These are phyloP conservation scores for Apostasia shenzhenica DNA, from an alignment of 106 monocot genomes.

Conservation along the genomic window DNA sequence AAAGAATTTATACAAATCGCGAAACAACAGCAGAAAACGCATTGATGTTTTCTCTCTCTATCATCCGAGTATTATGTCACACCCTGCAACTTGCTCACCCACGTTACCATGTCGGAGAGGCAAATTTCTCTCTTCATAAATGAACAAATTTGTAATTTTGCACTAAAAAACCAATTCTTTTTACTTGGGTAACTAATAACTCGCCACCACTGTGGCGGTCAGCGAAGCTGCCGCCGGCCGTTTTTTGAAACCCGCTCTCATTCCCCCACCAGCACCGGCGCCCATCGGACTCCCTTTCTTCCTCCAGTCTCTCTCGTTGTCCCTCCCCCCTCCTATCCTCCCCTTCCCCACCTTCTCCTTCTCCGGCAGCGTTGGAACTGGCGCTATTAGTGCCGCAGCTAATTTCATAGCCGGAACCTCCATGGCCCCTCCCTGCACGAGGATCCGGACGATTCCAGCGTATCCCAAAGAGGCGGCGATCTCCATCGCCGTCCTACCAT, in stretches of 20 bases:
- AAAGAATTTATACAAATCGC: too few relatives aligned
- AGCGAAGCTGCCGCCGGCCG: neutral
- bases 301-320: neutral
- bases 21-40: too few relatives aligned
- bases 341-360: constrained; percentile 3
- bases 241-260: neutral
- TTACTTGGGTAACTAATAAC: neutral
- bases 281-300: constrained; percentile 2
- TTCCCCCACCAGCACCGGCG: neutral
- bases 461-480: constrained; percentile 30
- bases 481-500: constrained; percentile 29
- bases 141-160: too few relatives aligned
- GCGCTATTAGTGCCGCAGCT: neutral
- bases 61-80: too few relatives aligned
- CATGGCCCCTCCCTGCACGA: constrained; percentile 14
- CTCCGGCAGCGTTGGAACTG: neutral
- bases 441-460: constrained; percentile 21
- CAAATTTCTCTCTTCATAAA: too few relatives aligned
- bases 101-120: too few relatives aligned
- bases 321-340: neutral
- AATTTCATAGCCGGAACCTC: neutral
- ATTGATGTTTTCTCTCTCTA: too few relatives aligned
- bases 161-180: too few relatives aligned
- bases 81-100: too few relatives aligned
- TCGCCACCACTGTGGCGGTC: constrained; percentile 5